Conservation (phyloP, 1,284 basidiomycete genomes). For the Naganishia sp. region DNA sequence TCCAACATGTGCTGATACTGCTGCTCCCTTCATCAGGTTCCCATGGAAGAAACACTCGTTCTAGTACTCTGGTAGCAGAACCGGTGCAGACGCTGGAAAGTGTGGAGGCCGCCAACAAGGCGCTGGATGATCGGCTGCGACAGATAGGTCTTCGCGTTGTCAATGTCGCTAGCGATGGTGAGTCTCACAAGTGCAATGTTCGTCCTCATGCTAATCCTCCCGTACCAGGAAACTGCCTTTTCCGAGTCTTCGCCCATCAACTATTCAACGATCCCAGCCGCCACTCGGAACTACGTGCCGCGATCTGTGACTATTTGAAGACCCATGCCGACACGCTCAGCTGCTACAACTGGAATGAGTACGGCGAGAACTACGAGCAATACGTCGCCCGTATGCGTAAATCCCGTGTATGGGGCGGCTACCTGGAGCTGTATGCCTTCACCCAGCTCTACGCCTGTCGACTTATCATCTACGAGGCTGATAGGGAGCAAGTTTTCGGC, state of each 20-base stretch:
- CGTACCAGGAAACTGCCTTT: slow-evolving; percentile 20
- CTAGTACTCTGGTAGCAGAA: slow-evolving; percentile 15
- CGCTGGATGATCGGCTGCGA: slow-evolving; percentile 17
- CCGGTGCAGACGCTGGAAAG: slow-evolving; percentile 23
- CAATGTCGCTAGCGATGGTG: slow-evolving; percentile 24
- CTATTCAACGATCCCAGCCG: slow-evolving; percentile 19
- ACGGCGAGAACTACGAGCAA: slow-evolving; percentile 26
- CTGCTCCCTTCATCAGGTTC: neutral
- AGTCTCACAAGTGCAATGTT: neutral
- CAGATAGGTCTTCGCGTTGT: slow-evolving; percentile 22
- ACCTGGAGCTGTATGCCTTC: slow-evolving; percentile 24
- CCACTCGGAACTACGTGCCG: slow-evolving; percentile 11
- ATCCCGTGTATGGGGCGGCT: slow-evolving; percentile 25
- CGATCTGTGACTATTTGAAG: slow-evolving; percentile 24
- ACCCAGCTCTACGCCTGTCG: slow-evolving; percentile 27
- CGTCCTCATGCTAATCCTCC: no score
- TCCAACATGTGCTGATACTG: neutral
- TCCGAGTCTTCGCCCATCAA: slow-evolving; percentile 25
- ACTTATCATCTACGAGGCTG: slow-evolving; percentile 23
- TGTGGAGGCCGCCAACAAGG: slow-evolving; percentile 22
- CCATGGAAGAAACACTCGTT: slow-evolving; percentile 24
- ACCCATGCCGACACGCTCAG: slow-evolving; percentile 25
- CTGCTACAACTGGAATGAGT: slow-evolving; percentile 29
- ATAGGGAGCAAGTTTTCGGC: slow-evolving; percentile 23
- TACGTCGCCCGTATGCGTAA: slow-evolving; percentile 24